Evolutionary conservation across 2,329 filamentous ascomycete genomes (phyloP), one percentile per base, ranked within the genome.

Genomic region (Fusarium continuum): DNA sequence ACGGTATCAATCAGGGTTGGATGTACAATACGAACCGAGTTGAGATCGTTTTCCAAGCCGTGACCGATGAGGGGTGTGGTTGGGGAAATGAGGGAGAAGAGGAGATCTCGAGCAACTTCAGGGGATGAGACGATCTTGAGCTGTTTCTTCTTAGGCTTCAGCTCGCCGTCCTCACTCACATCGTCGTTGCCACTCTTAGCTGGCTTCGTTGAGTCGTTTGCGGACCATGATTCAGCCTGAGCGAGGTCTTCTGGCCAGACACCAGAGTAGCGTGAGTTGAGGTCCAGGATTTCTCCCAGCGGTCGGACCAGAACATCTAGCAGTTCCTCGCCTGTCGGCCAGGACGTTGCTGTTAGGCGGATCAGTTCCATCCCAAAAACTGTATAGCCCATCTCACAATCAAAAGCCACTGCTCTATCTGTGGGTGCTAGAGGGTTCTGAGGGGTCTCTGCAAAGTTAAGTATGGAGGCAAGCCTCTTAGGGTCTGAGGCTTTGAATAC

Each of bases 341-440:
- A 99, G 9, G 89, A 87, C 4, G 94, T 89, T 6, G 91, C 93
- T 0, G 95, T 98, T 4, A 99, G 77, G 8, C 95, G 91, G 53
- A 98, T 89, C 16, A 99, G 83, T 75, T 99, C 95, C 64, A 98
- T 80, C 0, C 96, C 95, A 44, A 90, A 77, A 1, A 91, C 91
- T 0, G 96, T 99, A 73, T 96, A 98, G 5, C 91, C 92, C 95
- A 99, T 99, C 74, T 99, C 95, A 71, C 95, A 98, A 74, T 99
- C 95, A 70, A 99, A 94, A 64, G 88, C 90, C 10, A 98, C 87
- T 3, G 90, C 91, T 29, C 85, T 85, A 47, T 83, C 78, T 2
- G 75, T 70, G 0, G 80, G 78, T 2, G 79, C 81, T 3, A 77
- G 69, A 2, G 79, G 74, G 65, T 92, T 93, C 11, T 82, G 77